Conservation (phyloP, 805 yeast genomes). For the Barnettozyma sucrosica region DNA sequence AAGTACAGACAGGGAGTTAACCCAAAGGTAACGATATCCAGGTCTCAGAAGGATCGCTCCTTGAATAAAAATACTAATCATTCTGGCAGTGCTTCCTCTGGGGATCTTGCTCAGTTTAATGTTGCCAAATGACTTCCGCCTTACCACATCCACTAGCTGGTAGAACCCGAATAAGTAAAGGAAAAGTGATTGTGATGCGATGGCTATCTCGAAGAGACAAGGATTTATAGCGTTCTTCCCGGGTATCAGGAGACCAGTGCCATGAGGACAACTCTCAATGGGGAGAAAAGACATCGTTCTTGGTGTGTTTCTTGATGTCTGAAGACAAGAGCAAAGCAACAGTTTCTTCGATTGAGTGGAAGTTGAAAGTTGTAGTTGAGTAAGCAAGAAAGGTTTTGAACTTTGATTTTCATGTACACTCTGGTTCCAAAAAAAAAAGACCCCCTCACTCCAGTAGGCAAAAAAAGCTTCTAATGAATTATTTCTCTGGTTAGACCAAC, state of each 20-base stretch:
- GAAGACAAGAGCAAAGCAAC: neutral
- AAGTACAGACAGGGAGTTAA: constrained; percentile 16
- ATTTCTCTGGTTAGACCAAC: no score
- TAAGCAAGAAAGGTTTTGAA: no score
- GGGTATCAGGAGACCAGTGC: constrained; percentile 16
- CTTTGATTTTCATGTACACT: neutral
- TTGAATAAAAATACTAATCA: constrained; percentile 11
- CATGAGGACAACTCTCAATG: constrained; percentile 6
- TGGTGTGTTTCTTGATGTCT: neutral
- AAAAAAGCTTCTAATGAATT: no score
- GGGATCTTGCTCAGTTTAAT: constrained; percentile 16
- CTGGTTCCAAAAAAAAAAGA: neutral
- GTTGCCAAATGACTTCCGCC: constrained; percentile 1
- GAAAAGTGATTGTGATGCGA: constrained; percentile 9
- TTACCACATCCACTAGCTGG: constrained; percentile 12
- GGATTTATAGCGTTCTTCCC: constrained; percentile 25
- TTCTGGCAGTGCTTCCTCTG: constrained; percentile 12
- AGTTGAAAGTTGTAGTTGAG: neutral
- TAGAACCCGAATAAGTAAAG: constrained; percentile 14
- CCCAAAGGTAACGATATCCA: neutral
- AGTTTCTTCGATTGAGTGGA: neutral
- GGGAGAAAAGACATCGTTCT: neutral
- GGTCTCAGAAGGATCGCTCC: constrained; percentile 4
- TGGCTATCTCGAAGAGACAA: constrained; percentile 17
- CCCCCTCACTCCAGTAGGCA: no score